Conservation (phyloP, 2,329 filamentous ascomycete species). For the Exophiala sideris region DNA sequence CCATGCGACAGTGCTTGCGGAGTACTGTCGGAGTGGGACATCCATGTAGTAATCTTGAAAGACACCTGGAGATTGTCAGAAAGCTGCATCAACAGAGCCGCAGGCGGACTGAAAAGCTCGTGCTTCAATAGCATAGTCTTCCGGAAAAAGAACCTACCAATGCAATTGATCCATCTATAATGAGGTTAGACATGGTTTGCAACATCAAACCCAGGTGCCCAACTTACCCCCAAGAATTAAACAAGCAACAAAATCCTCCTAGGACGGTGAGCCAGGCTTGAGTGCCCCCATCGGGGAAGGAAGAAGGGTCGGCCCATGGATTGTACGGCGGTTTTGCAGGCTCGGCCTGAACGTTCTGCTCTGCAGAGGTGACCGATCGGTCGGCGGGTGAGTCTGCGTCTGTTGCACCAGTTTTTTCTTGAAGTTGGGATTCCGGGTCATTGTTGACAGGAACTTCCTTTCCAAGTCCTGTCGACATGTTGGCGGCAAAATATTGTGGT, state of each 20-base stretch:
- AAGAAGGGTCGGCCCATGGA: slow-evolving; percentile 39
- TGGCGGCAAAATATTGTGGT: neutral
- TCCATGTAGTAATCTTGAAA: slow-evolving; percentile 60
- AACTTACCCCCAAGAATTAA: slow-evolving; percentile 52
- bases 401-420: neutral
- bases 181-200: slow-evolving; percentile 11
- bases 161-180: slow-evolving; percentile 33
- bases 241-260: slow-evolving; percentile 46
- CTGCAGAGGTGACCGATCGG: slow-evolving; percentile 4
- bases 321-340: slow-evolving; percentile 20
- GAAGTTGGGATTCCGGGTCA: neutral
- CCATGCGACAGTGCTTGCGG: slow-evolving; percentile 59
- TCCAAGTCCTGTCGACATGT: slow-evolving; percentile 10
- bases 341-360: slow-evolving; percentile 11
- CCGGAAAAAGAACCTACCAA: slow-evolving; percentile 14
- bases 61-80: slow-evolving; percentile 36
- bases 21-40: slow-evolving; percentile 47
- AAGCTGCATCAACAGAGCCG: too few species aligned
- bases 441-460: slow-evolving; percentile 10
- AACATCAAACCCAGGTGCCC: slow-evolving; percentile 2
- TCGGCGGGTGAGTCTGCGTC: slow-evolving; percentile 2
- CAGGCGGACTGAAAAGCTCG: too few species aligned
- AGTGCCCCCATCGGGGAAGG: slow-evolving; percentile 59
- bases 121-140: too few species aligned
- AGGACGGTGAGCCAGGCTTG: slow-evolving; percentile 58